A percentile compares a stretch with the other conserved stretches of the same genome.
phyloP scores from a whole-genome alignment of 148 eudicot genomes.

The Heliamphora exappendiculata region DNA sequence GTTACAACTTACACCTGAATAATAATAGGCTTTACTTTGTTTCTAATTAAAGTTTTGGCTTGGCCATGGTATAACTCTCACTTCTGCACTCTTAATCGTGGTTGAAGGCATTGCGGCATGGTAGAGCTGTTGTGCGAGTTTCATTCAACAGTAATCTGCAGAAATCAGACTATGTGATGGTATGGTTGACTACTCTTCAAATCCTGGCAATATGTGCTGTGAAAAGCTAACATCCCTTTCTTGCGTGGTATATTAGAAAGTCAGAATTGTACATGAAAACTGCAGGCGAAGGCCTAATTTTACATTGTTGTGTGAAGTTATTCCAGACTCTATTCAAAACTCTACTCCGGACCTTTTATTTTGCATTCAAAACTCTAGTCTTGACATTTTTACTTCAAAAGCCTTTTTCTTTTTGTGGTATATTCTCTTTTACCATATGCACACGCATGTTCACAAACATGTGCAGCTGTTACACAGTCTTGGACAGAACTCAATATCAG shows the following conservation, averaged over 20 bases:
- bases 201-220: neutral
- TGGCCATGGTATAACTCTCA: constrained; percentile 10
- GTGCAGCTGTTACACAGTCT: no score
- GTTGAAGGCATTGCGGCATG: constrained; percentile 50
- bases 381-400: neutral
- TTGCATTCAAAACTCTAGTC: neutral
- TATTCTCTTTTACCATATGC: neutral
- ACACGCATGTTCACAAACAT: neutral
- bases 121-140: constrained; percentile 64
- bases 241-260: neutral
- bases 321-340: neutral
- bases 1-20: neutral
- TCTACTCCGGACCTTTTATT: neutral
- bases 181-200: constrained; percentile 14
- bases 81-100: constrained; percentile 8
- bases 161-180: constrained; percentile 72
- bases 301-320: neutral
- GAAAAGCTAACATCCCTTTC: neutral
- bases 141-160: constrained; percentile 34
- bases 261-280: neutral
- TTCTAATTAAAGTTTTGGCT: neutral
- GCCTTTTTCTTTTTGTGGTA: neutral
- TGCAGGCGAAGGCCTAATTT: neutral
- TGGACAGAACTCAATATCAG: no score
- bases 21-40: neutral